phyloP scores from a whole-genome alignment of 371 early-diverging fungal species.

The Coemansia sp. region DNA sequence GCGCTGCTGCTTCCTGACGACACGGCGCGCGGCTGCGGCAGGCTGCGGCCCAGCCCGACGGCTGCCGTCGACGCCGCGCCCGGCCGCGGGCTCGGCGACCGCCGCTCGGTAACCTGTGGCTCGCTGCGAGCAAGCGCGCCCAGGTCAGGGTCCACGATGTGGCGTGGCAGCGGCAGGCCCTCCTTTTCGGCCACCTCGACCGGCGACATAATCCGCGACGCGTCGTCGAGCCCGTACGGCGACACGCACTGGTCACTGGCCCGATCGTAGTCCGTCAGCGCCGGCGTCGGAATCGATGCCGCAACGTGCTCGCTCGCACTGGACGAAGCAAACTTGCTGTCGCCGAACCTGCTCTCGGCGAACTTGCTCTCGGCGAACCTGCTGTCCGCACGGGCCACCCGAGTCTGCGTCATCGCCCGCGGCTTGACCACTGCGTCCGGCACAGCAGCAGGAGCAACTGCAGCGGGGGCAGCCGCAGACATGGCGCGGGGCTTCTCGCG shows the following conservation, averaged over 20 bases:
- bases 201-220: slow-evolving; percentile 44
- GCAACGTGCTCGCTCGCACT: neutral
- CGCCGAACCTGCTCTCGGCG: neutral
- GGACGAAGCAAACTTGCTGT: neutral
- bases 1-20: neutral
- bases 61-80: neutral
- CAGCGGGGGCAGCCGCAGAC: neutral
- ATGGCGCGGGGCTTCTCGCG: neutral
- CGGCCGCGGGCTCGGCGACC: neutral
- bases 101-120: slow-evolving; percentile 7
- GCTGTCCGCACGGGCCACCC: too few relatives aligned
- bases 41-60: neutral
- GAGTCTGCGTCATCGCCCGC: neutral
- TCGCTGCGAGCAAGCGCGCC: slow-evolving; percentile 21
- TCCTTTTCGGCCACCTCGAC: slow-evolving; percentile 46
- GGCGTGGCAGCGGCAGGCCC: slow-evolving; percentile 40
- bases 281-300: slow-evolving; percentile 38
- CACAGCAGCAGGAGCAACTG: neutral
- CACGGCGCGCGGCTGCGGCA: slow-evolving; percentile 8
- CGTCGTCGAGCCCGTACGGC: slow-evolving; percentile 5
- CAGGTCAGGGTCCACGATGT: slow-evolving; percentile 37
- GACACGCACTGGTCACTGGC: slow-evolving; percentile 15
- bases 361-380: too few relatives aligned
- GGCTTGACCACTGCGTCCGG: neutral
- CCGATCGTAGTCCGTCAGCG: slow-evolving; percentile 31